These are phyloP conservation scores for Xylariaceae sp. DNA, from an alignment of 2,329 filamentous ascomycete genomes.

Conservation along the genomic window DNA sequence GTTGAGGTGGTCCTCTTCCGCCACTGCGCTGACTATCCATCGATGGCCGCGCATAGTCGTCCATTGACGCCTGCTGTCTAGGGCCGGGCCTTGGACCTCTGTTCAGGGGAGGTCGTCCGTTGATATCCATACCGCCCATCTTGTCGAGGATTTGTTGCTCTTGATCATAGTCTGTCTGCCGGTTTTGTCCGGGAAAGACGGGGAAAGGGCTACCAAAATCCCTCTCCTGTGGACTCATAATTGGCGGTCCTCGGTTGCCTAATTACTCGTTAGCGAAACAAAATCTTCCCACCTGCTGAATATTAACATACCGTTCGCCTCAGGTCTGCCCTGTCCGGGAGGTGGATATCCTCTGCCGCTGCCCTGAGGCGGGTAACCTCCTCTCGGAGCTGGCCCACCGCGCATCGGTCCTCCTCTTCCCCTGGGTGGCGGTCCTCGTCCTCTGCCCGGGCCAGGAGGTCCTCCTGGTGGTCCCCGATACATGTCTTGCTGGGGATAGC, in stretches of 20 bases:
- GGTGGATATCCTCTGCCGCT: conserved; percentile 2
- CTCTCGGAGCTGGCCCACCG: conserved; percentile 31
- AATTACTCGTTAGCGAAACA: conserved; percentile 16
- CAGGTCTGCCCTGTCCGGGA: conserved; percentile 15
- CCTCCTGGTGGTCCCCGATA: conserved; percentile 39
- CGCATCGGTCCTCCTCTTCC: conserved; percentile 47
- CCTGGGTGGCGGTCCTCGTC: conserved; percentile 40
- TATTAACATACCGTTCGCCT: conserved; percentile 30
- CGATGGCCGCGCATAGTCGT: conserved; percentile 36
- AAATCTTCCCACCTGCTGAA: not conserved
- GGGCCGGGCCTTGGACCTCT: conserved; percentile 35
- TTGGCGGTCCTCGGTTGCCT: conserved; percentile 24
- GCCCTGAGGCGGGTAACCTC: conserved; percentile 16
- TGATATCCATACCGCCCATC: conserved; percentile 42
- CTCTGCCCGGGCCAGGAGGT: conserved; percentile 32
- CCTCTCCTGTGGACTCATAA: conserved; percentile 29
- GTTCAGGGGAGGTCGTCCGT: conserved; percentile 29
- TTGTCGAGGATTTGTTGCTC: conserved; percentile 41
- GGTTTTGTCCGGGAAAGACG: conserved; percentile 40
- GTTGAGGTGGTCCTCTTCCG: conserved; percentile 35
- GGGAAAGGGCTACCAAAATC: conserved; percentile 44
- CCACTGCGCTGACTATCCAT: conserved; percentile 32
- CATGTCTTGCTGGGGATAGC: conserved; percentile 44
- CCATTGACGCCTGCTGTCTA: conserved; percentile 34
- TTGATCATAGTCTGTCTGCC: conserved; percentile 39